A percentile compares a stretch with the other conserved stretches of the same genome.
Evolutionary conservation across 2,329 filamentous ascomycete species (phyloP).

Genomic region (Fusarium secorum): DNA sequence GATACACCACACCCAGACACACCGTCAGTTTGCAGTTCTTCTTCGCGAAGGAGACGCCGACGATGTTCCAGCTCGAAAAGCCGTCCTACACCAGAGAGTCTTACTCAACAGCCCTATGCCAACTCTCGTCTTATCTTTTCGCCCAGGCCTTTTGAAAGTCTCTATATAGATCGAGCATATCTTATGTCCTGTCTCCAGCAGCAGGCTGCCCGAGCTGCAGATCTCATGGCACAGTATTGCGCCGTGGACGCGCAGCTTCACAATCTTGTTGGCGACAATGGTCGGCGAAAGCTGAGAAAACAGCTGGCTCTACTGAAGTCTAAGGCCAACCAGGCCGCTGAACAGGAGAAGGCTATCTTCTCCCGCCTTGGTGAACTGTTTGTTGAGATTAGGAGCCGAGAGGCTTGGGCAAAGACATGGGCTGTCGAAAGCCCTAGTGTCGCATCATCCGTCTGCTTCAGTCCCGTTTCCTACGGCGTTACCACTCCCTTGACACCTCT

Average conservation of each 20-base stretch:
- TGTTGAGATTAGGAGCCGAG: constrained; percentile 57
- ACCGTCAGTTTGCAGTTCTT: background rate
- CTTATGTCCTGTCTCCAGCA: constrained; percentile 52
- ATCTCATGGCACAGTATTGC: constrained; percentile 52
- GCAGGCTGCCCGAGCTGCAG: constrained; percentile 49
- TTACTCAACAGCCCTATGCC: background rate
- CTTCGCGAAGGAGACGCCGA: constrained; percentile 10
- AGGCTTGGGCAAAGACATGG: constrained; percentile 47
- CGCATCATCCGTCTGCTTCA: constrained; percentile 19
- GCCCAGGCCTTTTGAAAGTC: constrained; percentile 52
- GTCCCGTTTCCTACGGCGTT: constrained; percentile 17
- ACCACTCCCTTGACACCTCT: constrained; percentile 38
- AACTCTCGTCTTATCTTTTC: constrained; percentile 42
- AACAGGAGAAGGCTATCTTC: constrained; percentile 57
- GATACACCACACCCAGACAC: constrained; percentile 8
- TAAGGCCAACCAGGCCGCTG: constrained; percentile 54
- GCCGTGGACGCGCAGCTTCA: constrained; percentile 47
- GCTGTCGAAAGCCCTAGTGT: constrained; percentile 16
- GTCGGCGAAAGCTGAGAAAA: constrained; percentile 50
- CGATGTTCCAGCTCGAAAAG: constrained; percentile 16
- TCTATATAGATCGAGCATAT: constrained; percentile 58
- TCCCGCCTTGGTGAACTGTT: constrained; percentile 58
- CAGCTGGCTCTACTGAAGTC: constrained; percentile 52
- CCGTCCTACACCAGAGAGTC: background rate
- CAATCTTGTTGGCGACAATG: constrained; percentile 33